Evolutionary conservation across 805 yeast genomes (phyloP).

Genomic region (Priceomyces haplophilus): DNA sequence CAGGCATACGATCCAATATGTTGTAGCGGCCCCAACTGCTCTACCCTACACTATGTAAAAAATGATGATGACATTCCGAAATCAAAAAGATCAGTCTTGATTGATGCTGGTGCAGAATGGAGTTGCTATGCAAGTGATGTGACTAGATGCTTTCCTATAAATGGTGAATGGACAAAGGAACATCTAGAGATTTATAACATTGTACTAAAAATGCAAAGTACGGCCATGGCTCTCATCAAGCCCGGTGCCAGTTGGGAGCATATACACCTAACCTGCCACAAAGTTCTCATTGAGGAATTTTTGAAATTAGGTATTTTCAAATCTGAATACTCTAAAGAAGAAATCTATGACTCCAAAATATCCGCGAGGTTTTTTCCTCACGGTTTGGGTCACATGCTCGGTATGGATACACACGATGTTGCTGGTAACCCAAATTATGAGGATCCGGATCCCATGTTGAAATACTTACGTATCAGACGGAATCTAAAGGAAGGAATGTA

Average conservation of each 20-base stretch:
- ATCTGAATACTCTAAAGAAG: slow-evolving; percentile 50
- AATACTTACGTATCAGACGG: slow-evolving; percentile 80
- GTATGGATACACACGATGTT: slow-evolving; percentile 95
- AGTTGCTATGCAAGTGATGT: slow-evolving; percentile 88
- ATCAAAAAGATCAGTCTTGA: slow-evolving; percentile 62
- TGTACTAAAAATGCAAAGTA: slow-evolving; percentile 78
- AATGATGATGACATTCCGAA: slow-evolving; percentile 58
- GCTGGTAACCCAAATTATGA: slow-evolving; percentile 85
- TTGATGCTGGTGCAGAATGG: slow-evolving; percentile 99
- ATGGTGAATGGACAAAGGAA: slow-evolving; percentile 86
- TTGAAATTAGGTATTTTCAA: slow-evolving; percentile 73
- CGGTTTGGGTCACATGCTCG: slow-evolving; percentile 90
- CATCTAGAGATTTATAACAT: slow-evolving; percentile 77
- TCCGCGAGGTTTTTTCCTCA: slow-evolving; percentile 89
- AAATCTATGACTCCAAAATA: slow-evolving; percentile 65
- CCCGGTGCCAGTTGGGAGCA: slow-evolving; percentile 89
- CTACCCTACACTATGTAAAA: slow-evolving; percentile 84
- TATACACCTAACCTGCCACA: slow-evolving; percentile 76
- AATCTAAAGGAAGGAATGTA: slow-evolving; percentile 72
- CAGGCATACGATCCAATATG: slow-evolving; percentile 95
- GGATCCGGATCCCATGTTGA: slow-evolving; percentile 74
- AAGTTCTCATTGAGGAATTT: slow-evolving; percentile 68
- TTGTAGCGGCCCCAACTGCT: slow-evolving; percentile 88
- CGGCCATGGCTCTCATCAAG: slow-evolving; percentile 65
- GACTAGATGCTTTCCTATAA: slow-evolving; percentile 90